phyloP scores from a whole-genome alignment of 805 yeast species.

The Lipomyces starkeyi region DNA sequence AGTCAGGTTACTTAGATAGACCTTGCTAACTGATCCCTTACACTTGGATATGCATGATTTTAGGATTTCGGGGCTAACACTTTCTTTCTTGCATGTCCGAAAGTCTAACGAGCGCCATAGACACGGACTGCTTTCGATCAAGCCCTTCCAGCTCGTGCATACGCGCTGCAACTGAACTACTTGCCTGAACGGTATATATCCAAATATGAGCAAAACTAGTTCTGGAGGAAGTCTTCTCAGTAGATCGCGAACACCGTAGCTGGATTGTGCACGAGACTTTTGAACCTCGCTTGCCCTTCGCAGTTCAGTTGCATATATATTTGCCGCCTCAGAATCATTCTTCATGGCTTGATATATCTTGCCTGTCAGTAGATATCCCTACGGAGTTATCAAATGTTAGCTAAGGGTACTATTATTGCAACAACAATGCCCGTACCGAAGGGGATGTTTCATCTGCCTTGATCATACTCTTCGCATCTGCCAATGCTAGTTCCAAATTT shows the following conservation, averaged over 20 bases:
- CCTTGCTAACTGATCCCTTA: background rate
- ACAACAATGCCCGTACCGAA: background rate
- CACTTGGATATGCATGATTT: background rate
- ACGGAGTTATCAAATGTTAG: background rate
- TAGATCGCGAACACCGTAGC: background rate
- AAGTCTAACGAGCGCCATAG: conserved; percentile 7
- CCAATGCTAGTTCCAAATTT: background rate
- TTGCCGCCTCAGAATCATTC: background rate
- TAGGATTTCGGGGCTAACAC: background rate
- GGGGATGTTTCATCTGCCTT: background rate
- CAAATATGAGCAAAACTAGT: conserved; percentile 2
- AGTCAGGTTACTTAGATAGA: conserved; percentile 2
- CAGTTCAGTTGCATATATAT: background rate
- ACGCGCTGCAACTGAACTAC: conserved; percentile 5
- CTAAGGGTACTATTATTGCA: background rate
- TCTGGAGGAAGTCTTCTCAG: background rate
- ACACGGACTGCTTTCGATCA: background rate
- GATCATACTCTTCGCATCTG: background rate
- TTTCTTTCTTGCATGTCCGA: background rate
- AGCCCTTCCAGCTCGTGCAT: background rate
- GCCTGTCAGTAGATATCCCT: conserved; percentile 6
- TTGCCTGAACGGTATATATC: conserved; percentile 2
- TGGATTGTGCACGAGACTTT: background rate
- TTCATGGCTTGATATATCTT: conserved; percentile 3
- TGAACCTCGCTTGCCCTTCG: background rate